Evolutionary conservation across 345 rosid species (phyloP).

Genomic region (Eucalyptus decipiens): DNA sequence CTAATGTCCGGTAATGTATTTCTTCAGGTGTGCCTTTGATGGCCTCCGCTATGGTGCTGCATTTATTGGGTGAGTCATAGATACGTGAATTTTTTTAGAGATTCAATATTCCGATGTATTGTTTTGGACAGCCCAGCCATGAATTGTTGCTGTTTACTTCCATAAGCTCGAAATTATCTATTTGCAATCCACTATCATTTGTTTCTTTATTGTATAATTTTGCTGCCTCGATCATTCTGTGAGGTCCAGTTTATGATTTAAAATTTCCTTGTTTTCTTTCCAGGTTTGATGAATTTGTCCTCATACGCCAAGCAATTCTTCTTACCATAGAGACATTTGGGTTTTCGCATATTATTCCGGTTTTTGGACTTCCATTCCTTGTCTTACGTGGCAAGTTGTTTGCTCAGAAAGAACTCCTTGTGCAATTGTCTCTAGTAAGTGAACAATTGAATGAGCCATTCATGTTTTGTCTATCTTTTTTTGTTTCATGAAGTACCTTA

Average conservation of each 20-base stretch:
- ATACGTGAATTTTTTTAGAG: neutral
- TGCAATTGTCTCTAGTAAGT: slow-evolving; percentile 47
- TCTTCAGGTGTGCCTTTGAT: slow-evolving; percentile 87
- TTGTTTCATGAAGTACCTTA: neutral
- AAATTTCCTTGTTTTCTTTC: neutral
- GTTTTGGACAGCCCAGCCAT: neutral
- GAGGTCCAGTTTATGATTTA: neutral
- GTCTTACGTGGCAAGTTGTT: slow-evolving; percentile 2
- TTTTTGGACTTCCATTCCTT: slow-evolving; percentile 75
- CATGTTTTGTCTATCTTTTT: neutral
- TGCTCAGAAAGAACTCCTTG: slow-evolving; percentile 1
- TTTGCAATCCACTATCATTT: neutral
- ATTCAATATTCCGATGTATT: neutral
- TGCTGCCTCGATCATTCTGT: neutral
- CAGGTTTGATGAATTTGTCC: slow-evolving; percentile 92
- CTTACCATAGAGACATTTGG: slow-evolving; percentile 85
- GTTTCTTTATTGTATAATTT: neutral
- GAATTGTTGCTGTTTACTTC: neutral
- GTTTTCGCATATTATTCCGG: slow-evolving; percentile 67
- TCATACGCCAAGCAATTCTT: slow-evolving; percentile 83
- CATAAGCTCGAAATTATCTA: neutral
- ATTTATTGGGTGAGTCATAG: slow-evolving; percentile 69
- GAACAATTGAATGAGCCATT: neutral
- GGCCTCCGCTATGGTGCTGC: slow-evolving; percentile 96
- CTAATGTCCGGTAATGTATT: neutral